Percentiles rank a stretch among this genome's conserved stretches.
These are phyloP conservation scores for Pleurotus eryngii DNA, from an alignment of 768 basidiomycete genomes.

Conservation along the genomic window DNA sequence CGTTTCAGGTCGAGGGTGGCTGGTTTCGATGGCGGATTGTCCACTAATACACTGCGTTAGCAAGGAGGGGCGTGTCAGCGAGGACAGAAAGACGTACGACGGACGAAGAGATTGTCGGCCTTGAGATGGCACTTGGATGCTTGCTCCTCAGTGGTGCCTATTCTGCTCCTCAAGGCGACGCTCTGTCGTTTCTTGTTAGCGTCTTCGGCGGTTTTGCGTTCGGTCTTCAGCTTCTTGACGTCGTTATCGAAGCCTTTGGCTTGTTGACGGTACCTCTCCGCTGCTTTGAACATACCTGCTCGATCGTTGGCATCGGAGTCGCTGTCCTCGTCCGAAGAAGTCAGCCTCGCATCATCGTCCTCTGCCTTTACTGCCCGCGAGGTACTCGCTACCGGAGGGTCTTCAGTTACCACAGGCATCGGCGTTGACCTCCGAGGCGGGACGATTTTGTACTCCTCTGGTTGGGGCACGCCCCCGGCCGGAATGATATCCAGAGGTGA, in stretches of 20 bases:
- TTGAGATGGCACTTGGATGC: neutral
- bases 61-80: neutral
- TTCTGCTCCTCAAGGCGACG: neutral
- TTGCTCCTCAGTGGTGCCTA: neutral
- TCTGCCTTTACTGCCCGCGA: neutral
- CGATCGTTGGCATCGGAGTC: neutral
- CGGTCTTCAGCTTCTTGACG: neutral
- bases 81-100: neutral
- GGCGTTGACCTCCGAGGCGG: slow-evolving; percentile 2
- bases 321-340: slow-evolving; percentile 1
- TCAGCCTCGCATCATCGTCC: neutral
- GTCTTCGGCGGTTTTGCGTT: neutral
- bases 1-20: neutral
- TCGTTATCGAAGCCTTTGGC: slow-evolving; percentile 1
- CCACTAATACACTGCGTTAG: neutral
- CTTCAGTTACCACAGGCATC: neutral
- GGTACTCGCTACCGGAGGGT: neutral
- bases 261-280: neutral
- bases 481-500: slow-evolving; percentile 3
- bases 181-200: neutral
- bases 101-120: neutral
- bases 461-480: neutral
- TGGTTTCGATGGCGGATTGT: neutral
- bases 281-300: neutral
- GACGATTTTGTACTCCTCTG: neutral